These are phyloP conservation scores for Monosporascus sp. DNA, from an alignment of 2,329 filamentous ascomycete genomes.

Conservation along the genomic window DNA sequence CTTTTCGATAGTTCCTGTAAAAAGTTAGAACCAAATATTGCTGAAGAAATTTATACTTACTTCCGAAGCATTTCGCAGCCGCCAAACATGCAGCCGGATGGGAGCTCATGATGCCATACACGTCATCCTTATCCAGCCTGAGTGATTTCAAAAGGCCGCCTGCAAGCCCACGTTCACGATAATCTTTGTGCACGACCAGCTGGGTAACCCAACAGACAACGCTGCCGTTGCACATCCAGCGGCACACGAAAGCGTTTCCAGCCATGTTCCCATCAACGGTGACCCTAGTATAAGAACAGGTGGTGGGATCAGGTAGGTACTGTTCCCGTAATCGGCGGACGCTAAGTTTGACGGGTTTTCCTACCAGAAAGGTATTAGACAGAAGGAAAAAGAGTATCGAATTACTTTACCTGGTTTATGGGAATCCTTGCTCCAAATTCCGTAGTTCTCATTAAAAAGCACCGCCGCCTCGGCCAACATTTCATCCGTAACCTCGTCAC, in stretches of 20 bases:
- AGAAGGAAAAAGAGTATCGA: neutral
- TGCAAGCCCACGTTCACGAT: constrained; percentile 32
- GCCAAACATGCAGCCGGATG: constrained; percentile 32
- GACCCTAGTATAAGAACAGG: constrained; percentile 26
- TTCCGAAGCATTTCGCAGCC: constrained; percentile 24
- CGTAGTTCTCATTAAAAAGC: constrained; percentile 35
- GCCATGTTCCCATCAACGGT: constrained; percentile 26
- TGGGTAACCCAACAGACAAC: constrained; percentile 36
- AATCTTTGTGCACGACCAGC: constrained; percentile 31
- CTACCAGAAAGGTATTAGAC: constrained; percentile 3
- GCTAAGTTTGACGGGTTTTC: constrained; percentile 11
- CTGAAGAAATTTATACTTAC: constrained; percentile 12
- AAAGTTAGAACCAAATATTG: neutral
- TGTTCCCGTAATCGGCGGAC: constrained; percentile 29
- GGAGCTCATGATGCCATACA: constrained; percentile 36
- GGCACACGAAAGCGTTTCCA: constrained; percentile 31
- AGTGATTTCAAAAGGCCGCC: constrained; percentile 26
- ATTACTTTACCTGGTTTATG: constrained; percentile 8
- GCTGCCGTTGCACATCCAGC: constrained; percentile 26
- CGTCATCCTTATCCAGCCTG: constrained; percentile 22
- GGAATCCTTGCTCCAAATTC: constrained; percentile 10
- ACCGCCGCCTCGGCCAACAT: constrained; percentile 31
- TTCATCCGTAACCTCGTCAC: constrained; percentile 24
- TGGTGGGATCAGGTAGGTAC: constrained; percentile 22
- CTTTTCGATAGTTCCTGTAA: constrained; percentile 4